Evolutionary conservation across 2,329 filamentous ascomycete species (phyloP), one percentile per base, ranked within the genome.

Genomic region (Cladophialophora carrionii): DNA sequence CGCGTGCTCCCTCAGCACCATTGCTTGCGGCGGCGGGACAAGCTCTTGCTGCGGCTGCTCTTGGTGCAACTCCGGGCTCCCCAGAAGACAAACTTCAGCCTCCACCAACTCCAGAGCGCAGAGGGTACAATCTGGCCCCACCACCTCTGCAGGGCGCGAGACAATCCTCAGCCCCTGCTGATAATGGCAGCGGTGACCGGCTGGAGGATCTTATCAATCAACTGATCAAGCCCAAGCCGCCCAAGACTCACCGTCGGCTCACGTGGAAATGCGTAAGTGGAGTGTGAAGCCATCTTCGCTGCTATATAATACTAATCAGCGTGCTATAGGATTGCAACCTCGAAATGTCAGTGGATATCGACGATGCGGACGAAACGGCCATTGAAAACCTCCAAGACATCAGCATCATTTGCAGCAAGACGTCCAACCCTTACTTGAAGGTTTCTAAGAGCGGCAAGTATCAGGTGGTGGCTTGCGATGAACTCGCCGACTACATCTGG

Each of bases 181-280:
- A 37, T n/a, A 51, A 55, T 8, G 63, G 62, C 31, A 64, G 65
- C 54, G 66, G 69, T 49, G 70, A 72, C 52, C 63, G 70, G 51
- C 66, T 72, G 12, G 70, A 72, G 46, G 70, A 72, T 64, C 62
- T 72, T 12, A 71, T 72, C 59, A 71, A 72, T 51, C 70, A 71
- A 31, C 46, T 72, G 63, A 71, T 70, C 51, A 68, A 68, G 37
- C 70, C 70, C 29, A 72, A 72, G 52, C 66, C 67, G 31, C 69
- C 70, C n/a, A 67, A 69, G 54, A 67, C 69, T 31, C 68, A 70
- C 52, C 70, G 70, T 37, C 67, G 70, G 20, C 54, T 72, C 22
- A 69, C 70, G 7, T 72, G 70, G 70, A 70, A 68, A 69, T 72
- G 70, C 54, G 70, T 72, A 63, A 67, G 70, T 71, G 43, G 10